Base-by-base conservation (phyloP, 345 rosid genomes). In the Melaleuca alternifolia region DNA sequence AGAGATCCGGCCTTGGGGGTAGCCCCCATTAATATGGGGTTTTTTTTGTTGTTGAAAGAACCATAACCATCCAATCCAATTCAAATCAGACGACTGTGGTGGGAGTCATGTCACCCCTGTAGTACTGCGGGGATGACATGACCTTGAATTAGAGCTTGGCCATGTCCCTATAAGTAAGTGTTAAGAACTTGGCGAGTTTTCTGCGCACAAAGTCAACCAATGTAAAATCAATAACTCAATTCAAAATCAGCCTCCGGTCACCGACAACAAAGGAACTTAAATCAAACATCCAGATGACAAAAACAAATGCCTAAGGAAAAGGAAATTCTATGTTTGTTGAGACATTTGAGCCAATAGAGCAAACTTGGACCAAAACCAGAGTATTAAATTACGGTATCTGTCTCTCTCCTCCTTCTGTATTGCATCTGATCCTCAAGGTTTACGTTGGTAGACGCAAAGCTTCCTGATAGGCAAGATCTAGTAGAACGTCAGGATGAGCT, bases 401-500 rank as follows among this genome's bases (percentile, higher is more conserved):
- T 33, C 1, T 33, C 21, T 65, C 24, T 18, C 0, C 48, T 0
- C 46, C 33, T 16, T 33, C 3, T 0, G 12, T 65, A 16, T 5
- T 41, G 79, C 79, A 33, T 65, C 82, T n/a, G 50, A 61, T 50
- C 65, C 71, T 82, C 85, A 11, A 18, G 46, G 82, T 23, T 57
- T 84, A 71, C 33, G 71, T 33, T 54, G 54, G 50, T n/a, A 86
- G 61, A 54, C 50, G 56, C 75, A 53, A 65, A 65, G 46, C 6
- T 65, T 65, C 24, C 44, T 26, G 10, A 85, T 2, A 7, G 59
- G 83, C 57, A 46, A 65, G 59, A n/a, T 48, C 30, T 28, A 48
- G 83, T 59, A 89, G 23, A 51, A 21, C 20, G 84, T 77, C 6
- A 48, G 51, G 16, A 51, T 59, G 54, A 89, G 84, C 83, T 28